Evolutionary conservation across 352 stramenopile species (phyloP), one percentile per base, ranked within the genome.

Genomic region (Globisporangium uncinulatum): DNA sequence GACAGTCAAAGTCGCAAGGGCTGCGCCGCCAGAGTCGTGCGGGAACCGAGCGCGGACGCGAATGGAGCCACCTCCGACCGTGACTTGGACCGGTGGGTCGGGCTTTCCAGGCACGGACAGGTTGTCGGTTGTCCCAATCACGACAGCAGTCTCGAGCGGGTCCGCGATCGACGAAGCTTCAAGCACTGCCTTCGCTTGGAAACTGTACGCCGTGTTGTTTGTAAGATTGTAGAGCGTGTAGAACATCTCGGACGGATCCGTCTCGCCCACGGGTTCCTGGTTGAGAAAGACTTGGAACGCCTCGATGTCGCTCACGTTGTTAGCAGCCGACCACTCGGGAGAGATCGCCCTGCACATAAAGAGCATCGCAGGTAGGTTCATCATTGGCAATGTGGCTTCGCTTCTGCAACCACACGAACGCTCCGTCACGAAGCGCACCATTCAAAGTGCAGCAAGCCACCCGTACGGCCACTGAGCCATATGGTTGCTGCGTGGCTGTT

Each of bases 191-290:
- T 41, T 49, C 11, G 51, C 42, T 34, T 62, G 57, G n/a, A 62
- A 57, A 11, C n/a, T 44, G 47, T 62, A 57, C 31, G 7, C 32
- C 4, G 57, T 62, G 49, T 37, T 62, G 42, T 57, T 57, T 6
- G 9, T 43, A 21, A 62, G 41, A 0, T 44, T 51, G 34, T 57
- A 62, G 20, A 53, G 6, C 8, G 10, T 53, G 51, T 54, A 63
- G 17, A 20, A 31, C 11, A 48, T 31, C n/a, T 32, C 47, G 21
- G 34, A 37, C 6, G 42, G 20, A 1, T 41, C 37, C 3, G 57
- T 57, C 29, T 37, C 42, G 19, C 21, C 51, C 31, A 62, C 41
- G 41, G 36, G 49, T 34, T 39, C 34, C 6, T 41, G 14, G 29
- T 62, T 41, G 13, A 49, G 17, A 17, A 57, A 53, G 7, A 63